Evolutionary conservation across 169 alveolate species (phyloP).

Genomic region (Plasmodium gonderi): DNA sequence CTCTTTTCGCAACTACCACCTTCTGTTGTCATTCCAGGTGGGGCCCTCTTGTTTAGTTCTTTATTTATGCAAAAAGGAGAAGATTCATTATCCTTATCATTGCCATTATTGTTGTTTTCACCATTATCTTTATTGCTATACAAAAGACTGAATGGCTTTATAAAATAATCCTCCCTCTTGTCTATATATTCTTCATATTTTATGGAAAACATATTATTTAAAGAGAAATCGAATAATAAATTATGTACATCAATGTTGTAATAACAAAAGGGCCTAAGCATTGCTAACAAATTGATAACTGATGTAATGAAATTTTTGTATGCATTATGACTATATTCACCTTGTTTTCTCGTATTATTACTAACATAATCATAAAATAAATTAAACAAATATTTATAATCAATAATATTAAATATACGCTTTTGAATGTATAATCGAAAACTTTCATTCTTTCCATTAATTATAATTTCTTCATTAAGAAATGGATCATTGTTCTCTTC

Average conservation of each 20-base stretch:
- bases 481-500: constrained; percentile 11
- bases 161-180: background rate
- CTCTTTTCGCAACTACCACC: background rate
- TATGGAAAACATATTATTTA: constrained; percentile 23
- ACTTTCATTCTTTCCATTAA: constrained; percentile 58
- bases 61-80: background rate
- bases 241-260: constrained; percentile 67
- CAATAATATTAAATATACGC: constrained; percentile 42
- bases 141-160: too few species aligned
- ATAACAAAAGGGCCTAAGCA: constrained; percentile 46
- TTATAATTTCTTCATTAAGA: constrained; percentile 23
- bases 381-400: constrained; percentile 50
- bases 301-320: constrained; percentile 53
- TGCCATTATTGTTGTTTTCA: background rate
- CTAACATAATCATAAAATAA: constrained; percentile 50
- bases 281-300: background rate
- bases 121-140: background rate
- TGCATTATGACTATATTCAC: constrained; percentile 50
- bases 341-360: constrained; percentile 4
- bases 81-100: background rate
- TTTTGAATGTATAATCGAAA: constrained; percentile 67
- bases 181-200: constrained; percentile 61
- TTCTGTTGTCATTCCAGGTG: background rate
- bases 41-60: background rate
- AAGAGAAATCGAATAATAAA: constrained; percentile 37